Evolutionary conservation across 2,329 filamentous ascomycete genomes (phyloP).

Genomic region (Aureobasidium zeae): DNA sequence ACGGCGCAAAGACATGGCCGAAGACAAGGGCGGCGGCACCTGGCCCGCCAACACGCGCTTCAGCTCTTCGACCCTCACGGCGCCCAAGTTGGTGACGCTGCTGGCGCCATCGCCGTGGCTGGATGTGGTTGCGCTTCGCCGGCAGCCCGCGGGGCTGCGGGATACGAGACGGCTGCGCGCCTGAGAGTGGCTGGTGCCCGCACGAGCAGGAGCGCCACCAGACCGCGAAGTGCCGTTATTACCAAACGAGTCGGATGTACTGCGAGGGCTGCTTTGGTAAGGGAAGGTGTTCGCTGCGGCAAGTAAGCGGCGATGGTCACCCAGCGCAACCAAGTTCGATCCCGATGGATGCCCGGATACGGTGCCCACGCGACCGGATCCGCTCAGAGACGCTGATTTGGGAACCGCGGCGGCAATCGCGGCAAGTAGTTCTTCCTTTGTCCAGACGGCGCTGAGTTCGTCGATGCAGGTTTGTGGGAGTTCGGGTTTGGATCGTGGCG

Average conservation of each 20-base stretch:
- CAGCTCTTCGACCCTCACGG: conserved; percentile 38
- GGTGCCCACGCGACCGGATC: conserved; percentile 48
- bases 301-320: conserved; percentile 22
- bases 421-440: conserved; percentile 61
- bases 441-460: conserved; percentile 72
- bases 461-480: conserved; percentile 61
- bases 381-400: conserved; percentile 64
- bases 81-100: conserved; percentile 40
- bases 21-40: conserved; percentile 13
- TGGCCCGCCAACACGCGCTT: conserved; percentile 37
- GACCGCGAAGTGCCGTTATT: conserved; percentile 4
- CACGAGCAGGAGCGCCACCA: neutral
- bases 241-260: conserved; percentile 7
- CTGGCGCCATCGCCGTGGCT: conserved; percentile 18
- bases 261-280: conserved; percentile 12
- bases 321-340: conserved; percentile 6
- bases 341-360: conserved; percentile 34
- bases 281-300: conserved; percentile 18
- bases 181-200: conserved; percentile 10
- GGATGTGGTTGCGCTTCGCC: conserved; percentile 32
- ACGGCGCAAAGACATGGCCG: conserved; percentile 16
- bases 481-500: conserved; percentile 48
- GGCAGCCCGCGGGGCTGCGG: conserved; percentile 12
- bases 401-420: conserved; percentile 57
- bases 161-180: conserved; percentile 4